Conservation (phyloP, 2,329 filamentous ascomycete species). For the Trichoderma atroviride region DNA sequence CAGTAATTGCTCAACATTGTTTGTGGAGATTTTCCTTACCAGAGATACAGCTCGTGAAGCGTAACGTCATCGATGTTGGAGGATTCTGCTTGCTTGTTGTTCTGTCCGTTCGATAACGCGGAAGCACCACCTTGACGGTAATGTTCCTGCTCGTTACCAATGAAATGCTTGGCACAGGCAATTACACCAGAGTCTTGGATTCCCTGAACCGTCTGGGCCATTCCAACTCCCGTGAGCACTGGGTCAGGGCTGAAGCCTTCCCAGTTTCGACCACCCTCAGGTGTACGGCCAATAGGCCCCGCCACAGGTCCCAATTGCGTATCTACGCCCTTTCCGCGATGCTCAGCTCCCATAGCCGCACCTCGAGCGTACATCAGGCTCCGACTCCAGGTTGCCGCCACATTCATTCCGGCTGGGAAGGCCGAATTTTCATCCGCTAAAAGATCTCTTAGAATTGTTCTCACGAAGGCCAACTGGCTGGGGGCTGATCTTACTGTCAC, state of each 20-base stretch:
- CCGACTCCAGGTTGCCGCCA: not conserved
- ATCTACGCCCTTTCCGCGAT: not conserved
- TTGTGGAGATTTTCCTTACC: slow-evolving; percentile 68
- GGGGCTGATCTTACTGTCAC: slow-evolving; percentile 47
- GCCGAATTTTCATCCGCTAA: not conserved
- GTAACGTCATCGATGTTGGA: slow-evolving; percentile 55
- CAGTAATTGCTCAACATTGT: slow-evolving; percentile 46
- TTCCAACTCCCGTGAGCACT: slow-evolving; percentile 69
- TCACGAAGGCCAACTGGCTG: not conserved
- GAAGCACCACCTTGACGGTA: not conserved
- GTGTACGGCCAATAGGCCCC: slow-evolving; percentile 70
- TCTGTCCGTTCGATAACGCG: slow-evolving; percentile 63
- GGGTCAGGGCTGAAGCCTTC: slow-evolving; percentile 74
- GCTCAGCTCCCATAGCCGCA: not conserved
- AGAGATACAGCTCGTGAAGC: slow-evolving; percentile 50
- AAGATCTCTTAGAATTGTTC: not conserved
- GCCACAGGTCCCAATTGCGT: slow-evolving; percentile 60
- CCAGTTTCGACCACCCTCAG: slow-evolving; percentile 73
- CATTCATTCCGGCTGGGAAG: not conserved
- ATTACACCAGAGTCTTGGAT: slow-evolving; percentile 73
- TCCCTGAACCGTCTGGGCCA: slow-evolving; percentile 70
- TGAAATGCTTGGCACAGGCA: not conserved
- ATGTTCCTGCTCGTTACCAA: not conserved
- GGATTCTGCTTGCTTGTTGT: slow-evolving; percentile 46
- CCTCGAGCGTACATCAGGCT: not conserved